A percentile compares a stretch with the other conserved stretches of the same genome.
These are phyloP conservation scores for Neoboletus magnificus DNA, from an alignment of 768 basidiomycete species.

Conservation along the genomic window DNA sequence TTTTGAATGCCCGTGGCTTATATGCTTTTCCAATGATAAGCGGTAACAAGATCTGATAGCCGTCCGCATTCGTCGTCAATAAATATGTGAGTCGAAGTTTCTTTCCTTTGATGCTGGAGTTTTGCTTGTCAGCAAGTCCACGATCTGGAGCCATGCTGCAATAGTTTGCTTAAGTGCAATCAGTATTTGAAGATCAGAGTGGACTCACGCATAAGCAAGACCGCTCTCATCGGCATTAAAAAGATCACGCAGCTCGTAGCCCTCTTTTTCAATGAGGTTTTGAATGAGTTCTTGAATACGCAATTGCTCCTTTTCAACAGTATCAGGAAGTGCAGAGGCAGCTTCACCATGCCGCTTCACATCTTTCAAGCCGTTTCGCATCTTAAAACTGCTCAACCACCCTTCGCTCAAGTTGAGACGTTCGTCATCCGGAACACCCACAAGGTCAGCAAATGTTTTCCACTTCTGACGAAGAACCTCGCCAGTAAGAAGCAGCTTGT, in stretches of 20 bases:
- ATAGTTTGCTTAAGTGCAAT: too few species aligned
- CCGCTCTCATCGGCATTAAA: too few species aligned
- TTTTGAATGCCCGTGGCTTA: not conserved
- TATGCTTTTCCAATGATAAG: conserved; percentile 8
- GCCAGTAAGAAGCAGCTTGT: too few species aligned
- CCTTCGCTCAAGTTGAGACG: conserved; percentile 32
- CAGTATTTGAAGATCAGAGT: too few species aligned
- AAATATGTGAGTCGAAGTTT: not conserved
- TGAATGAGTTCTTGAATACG: not conserved
- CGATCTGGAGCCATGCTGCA: conserved; percentile 2
- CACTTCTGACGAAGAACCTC: not conserved
- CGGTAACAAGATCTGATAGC: not conserved
- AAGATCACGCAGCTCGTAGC: too few species aligned
- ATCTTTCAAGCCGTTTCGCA: not conserved
- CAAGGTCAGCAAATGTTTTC: conserved; percentile 10
- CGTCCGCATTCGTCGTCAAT: not conserved
- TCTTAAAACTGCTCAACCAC: conserved; percentile 15
- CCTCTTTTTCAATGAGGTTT: too few species aligned
- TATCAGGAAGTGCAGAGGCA: accelerated
- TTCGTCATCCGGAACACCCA: conserved; percentile 32
- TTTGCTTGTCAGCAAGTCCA: not conserved
- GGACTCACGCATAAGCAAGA: too few species aligned
- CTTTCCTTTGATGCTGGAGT: not conserved
- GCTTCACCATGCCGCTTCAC: not conserved
- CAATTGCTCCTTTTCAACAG: not conserved